Evolutionary conservation across 1,139 yeast species (phyloP), one percentile per base, ranked within the genome.

Genomic region (Blastobotrys proliferans): DNA sequence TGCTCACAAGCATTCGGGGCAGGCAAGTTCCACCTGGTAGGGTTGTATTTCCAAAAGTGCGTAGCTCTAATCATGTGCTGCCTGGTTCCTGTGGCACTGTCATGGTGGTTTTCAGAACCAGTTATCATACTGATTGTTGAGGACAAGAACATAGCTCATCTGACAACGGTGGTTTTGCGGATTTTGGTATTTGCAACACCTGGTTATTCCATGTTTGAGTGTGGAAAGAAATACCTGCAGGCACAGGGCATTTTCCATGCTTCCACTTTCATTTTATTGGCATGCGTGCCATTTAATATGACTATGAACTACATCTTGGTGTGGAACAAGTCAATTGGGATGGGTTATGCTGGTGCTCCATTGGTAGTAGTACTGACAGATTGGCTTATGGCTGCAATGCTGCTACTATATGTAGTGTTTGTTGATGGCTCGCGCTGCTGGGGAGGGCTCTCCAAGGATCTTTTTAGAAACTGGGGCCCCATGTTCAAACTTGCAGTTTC

Each of bases 201-300:
- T 0, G 88, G 85, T 0, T 86, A 84, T 60, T 83, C 86, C 26
- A 64, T 82, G 30, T 87, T 87, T 62, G 95, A 87, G 60, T 79
- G 81, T 55, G 77, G 84, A 24, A 86, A 87, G 59, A 70, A 94
- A 48, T 87, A 78, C 57, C 66, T 87, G 46, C 96, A 87, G 63
- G 90, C 94, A 1, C 96, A 87, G 61, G 95, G 95, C 5, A 83
- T 87, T 19, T 87, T 86, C 68, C 92, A 84, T 57, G 95, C 95
- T 0, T 85, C 92, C 9, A 82, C 94, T 1, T 78, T 83, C 18
- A 83, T 86, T 2, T 65, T 87, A 28, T 69, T 83, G 37, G 64
- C 86, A 17, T 78, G 90, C 56, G 90, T 95, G 0, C 95, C 96
- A 0, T 56, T 83, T 24, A 86, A 88, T 60, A 76, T 83, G 11